Conservation (phyloP, 2,329 filamentous ascomycete genomes). For the Hymenoscyphus albidus region DNA sequence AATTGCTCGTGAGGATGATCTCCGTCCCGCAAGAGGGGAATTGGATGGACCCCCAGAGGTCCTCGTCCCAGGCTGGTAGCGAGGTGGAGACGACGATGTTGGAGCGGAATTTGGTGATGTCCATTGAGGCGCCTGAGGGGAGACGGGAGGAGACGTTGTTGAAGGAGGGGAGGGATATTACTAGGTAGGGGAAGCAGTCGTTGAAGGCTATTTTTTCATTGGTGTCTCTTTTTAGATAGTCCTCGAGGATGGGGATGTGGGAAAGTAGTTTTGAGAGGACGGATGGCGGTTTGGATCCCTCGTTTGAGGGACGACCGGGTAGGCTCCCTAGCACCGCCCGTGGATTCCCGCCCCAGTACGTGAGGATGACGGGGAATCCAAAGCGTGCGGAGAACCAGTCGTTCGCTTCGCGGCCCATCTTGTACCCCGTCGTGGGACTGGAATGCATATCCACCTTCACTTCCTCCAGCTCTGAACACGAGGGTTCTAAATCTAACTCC, state of each 20-base stretch:
- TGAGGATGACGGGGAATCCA: slow-evolving; percentile 56
- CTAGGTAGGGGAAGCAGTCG: slow-evolving; percentile 71
- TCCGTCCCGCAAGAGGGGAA: slow-evolving; percentile 23
- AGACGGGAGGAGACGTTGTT: slow-evolving; percentile 58
- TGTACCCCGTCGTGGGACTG: slow-evolving; percentile 55
- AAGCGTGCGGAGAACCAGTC: slow-evolving; percentile 66
- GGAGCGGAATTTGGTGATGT: slow-evolving; percentile 67
- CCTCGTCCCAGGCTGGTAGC: slow-evolving; percentile 59
- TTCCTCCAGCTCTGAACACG: slow-evolving; percentile 41
- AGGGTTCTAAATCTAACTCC: slow-evolving; percentile 52
- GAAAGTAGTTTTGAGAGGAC: slow-evolving; percentile 17
- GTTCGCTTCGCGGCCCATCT: slow-evolving; percentile 58
- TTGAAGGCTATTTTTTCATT: slow-evolving; percentile 62
- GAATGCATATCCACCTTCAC: slow-evolving; percentile 56
- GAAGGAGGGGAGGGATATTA: slow-evolving; percentile 69
- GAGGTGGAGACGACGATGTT: slow-evolving; percentile 66
- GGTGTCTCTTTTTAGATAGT: slow-evolving; percentile 16
- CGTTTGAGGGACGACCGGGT: slow-evolving; percentile 20
- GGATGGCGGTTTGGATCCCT: slow-evolving; percentile 15
- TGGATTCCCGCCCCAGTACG: slow-evolving; percentile 60
- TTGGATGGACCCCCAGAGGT: slow-evolving; percentile 60
- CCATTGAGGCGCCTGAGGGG: slow-evolving; percentile 47
- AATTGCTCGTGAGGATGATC: slow-evolving; percentile 65
- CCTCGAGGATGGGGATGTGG: slow-evolving; percentile 22
- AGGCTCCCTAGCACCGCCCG: slow-evolving; percentile 56